Conservation (phyloP, 2,329 filamentous ascomycete species). For the Fusarium albosuccineum region DNA sequence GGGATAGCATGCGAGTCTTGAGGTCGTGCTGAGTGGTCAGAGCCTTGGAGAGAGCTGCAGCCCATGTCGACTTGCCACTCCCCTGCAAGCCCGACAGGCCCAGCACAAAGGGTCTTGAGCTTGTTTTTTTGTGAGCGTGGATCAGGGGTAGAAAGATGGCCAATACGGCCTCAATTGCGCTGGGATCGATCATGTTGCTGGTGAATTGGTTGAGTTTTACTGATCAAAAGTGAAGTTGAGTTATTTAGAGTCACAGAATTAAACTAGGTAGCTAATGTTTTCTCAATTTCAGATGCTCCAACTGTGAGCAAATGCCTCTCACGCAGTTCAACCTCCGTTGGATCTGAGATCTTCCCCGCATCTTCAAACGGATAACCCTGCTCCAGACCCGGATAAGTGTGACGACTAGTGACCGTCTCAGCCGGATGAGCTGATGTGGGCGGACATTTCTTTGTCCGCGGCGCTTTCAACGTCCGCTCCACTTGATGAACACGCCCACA, state of each 20-base stretch:
- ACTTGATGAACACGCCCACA: conserved; percentile 15
- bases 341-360: conserved; percentile 25
- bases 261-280: background rate
- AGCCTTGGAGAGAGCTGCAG: conserved; percentile 33
- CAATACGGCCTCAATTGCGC: conserved; percentile 37
- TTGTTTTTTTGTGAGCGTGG: conserved; percentile 21
- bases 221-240: background rate
- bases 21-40: conserved; percentile 31
- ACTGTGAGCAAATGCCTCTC: too few species aligned
- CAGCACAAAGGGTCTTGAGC: conserved; percentile 34
- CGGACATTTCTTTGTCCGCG: conserved; percentile 34
- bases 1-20: conserved; percentile 33
- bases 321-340: too few species aligned
- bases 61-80: conserved; percentile 47
- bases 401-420: background rate
- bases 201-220: background rate
- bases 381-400: background rate
- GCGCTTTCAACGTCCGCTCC: conserved; percentile 25
- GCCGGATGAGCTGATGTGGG: background rate
- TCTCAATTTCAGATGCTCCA: too few species aligned
- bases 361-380: conserved; percentile 12
- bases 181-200: conserved; percentile 39
- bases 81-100: conserved; percentile 44
- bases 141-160: conserved; percentile 35
- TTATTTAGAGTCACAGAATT: background rate